Evolutionary conservation across 345 rosid genomes (phyloP).

Genomic region (Melastoma malabathricum): DNA sequence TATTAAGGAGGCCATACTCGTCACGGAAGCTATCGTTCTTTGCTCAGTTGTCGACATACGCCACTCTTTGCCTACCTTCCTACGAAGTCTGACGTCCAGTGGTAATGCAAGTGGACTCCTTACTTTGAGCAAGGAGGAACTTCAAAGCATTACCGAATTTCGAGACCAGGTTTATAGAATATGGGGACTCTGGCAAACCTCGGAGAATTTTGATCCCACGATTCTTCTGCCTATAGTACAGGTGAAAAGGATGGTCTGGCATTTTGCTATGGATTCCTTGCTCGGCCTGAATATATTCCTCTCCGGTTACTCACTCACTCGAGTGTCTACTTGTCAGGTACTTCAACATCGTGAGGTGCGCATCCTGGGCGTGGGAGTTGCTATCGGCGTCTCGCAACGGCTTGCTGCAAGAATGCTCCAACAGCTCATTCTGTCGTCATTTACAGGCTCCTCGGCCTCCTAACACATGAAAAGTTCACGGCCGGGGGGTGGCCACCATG

Average conservation of each 20-base stretch:
- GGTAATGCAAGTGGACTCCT: conserved; percentile 43
- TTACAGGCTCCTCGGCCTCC: conserved; percentile 24
- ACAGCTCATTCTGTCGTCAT: conserved; percentile 52
- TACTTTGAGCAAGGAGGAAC: conserved; percentile 40
- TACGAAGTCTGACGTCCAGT: conserved; percentile 34
- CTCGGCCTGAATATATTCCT: not conserved
- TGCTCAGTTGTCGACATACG: conserved; percentile 53
- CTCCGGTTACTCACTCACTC: not conserved
- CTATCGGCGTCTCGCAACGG: conserved; percentile 74
- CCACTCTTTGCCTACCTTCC: conserved; percentile 44
- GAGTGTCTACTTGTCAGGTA: conserved; percentile 30
- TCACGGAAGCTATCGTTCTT: conserved; percentile 58
- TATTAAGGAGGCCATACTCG: conserved; percentile 69
- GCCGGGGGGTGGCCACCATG: too few species aligned
- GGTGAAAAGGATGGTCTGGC: conserved; percentile 23
- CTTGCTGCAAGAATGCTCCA: conserved; percentile 85
- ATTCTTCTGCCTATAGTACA: conserved; percentile 68
- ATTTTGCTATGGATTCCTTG: not conserved
- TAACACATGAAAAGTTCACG: conserved; percentile 7
- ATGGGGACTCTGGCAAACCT: conserved; percentile 63
- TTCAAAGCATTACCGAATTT: conserved; percentile 46
- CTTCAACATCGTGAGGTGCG: conserved; percentile 82
- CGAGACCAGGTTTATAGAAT: conserved; percentile 66
- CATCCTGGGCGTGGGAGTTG: conserved; percentile 61
- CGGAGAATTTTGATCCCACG: conserved; percentile 72